Conservation (phyloP, 2,329 filamentous ascomycete genomes). For the Verticillium tricorpus region DNA sequence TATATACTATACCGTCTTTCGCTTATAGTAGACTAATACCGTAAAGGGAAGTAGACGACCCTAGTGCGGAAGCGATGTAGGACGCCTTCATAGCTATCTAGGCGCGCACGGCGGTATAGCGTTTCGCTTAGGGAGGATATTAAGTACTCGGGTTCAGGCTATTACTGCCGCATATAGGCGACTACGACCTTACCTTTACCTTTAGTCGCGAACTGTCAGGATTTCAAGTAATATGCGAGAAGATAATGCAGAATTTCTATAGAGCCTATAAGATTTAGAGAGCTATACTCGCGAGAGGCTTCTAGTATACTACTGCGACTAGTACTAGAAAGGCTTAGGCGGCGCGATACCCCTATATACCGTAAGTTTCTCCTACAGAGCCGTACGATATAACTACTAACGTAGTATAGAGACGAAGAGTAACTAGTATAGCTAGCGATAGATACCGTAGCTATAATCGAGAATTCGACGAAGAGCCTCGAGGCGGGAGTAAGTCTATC, state of each 20-base stretch:
- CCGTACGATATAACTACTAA: not conserved
- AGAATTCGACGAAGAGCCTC: not conserved
- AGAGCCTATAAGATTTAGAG: not conserved
- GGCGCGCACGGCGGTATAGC: not conserved
- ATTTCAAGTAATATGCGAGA: not conserved
- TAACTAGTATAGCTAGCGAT: not conserved
- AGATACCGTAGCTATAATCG: not conserved
- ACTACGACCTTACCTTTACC: not conserved
- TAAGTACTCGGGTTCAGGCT: not conserved
- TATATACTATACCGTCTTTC: not conserved
- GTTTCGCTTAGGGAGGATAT: not conserved
- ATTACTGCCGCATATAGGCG: not conserved
- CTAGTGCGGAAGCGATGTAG: not conserved
- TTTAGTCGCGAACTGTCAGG: not conserved
- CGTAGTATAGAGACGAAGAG: not conserved
- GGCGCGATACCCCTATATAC: not conserved
- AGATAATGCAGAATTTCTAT: not conserved
- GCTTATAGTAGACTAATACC: not conserved
- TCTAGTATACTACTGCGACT: not conserved
- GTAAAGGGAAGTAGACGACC: not conserved
- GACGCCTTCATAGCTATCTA: not conserved
- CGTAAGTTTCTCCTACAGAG: not conserved
- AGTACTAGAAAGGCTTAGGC: not conserved
- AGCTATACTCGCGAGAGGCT: not conserved
- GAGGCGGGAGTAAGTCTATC: too few relatives aligned